These are phyloP conservation scores for Rossbeevera mucosa DNA, from an alignment of 768 basidiomycete species.

Conservation along the genomic window DNA sequence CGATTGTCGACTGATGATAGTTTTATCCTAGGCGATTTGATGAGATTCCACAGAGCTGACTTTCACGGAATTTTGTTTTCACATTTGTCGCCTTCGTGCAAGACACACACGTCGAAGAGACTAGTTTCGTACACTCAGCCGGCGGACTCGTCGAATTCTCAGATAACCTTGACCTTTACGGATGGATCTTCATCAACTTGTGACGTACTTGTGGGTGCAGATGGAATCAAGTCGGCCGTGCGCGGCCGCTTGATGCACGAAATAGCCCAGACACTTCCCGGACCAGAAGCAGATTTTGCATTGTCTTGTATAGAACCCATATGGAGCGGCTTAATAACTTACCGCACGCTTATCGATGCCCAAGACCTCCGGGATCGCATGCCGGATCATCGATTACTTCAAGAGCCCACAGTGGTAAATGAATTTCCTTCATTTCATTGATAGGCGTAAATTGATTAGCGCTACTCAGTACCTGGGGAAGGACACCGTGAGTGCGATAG, in stretches of 20 bases:
- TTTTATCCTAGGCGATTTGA: constrained; percentile 39
- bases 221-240: constrained; percentile 59
- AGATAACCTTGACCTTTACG: constrained; percentile 50
- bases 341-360: constrained; percentile 53
- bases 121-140: constrained; percentile 51
- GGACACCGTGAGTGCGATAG: constrained; percentile 34
- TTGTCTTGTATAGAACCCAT: constrained; percentile 45
- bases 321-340: constrained; percentile 58
- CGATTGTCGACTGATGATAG: neutral
- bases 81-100: constrained; percentile 43
- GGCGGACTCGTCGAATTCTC: constrained; percentile 25
- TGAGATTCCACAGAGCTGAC: constrained; percentile 62
- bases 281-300: constrained; percentile 39
- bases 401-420: constrained; percentile 46
- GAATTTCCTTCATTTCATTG: neutral
- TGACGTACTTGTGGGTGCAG: constrained; percentile 65
- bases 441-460: neutral
- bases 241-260: constrained; percentile 35
- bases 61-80: constrained; percentile 59
- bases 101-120: constrained; percentile 52
- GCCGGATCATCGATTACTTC: constrained; percentile 47
- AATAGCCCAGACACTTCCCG: constrained; percentile 28
- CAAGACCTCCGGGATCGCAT: constrained; percentile 39
- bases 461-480: constrained; percentile 52
- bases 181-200: constrained; percentile 58